Conservation (phyloP, 2,329 filamentous ascomycete genomes). For the Aspergillus sp. region DNA sequence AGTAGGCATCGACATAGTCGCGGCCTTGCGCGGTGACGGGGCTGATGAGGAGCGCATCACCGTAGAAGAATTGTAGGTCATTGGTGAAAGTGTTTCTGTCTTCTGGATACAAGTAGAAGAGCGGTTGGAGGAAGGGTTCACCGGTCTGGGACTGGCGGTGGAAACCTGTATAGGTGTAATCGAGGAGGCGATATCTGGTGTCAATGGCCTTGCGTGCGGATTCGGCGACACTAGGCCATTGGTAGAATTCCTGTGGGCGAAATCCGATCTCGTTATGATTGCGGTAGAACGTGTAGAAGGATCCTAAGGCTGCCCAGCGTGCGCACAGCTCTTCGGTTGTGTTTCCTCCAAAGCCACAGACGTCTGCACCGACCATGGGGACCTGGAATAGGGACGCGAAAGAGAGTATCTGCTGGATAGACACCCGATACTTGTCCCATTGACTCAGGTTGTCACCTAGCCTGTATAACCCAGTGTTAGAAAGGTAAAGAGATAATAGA, state of each 20-base stretch:
- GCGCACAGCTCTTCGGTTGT: conserved; percentile 62
- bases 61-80: conserved; percentile 53
- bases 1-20: conserved; percentile 48
- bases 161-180: conserved; percentile 70
- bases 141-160: conserved; percentile 53
- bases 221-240: conserved; percentile 54
- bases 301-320: conserved; percentile 66
- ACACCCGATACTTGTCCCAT: conserved; percentile 53
- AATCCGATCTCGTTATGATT: conserved; percentile 55
- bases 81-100: conserved; percentile 47
- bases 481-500: neutral
- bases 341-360: conserved; percentile 65
- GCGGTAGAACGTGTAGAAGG: conserved; percentile 68
- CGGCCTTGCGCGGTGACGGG: conserved; percentile 47
- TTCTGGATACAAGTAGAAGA: conserved; percentile 63
- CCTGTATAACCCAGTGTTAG: conserved; percentile 22
- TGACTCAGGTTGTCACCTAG: conserved; percentile 53
- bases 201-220: conserved; percentile 62
- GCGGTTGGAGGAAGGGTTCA: conserved; percentile 57
- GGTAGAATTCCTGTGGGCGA: conserved; percentile 65
- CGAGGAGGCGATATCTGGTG: conserved; percentile 66
- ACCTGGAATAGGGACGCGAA: conserved; percentile 60
- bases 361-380: conserved; percentile 62
- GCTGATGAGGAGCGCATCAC: conserved; percentile 48
- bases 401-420: conserved; percentile 51